Evolutionary conservation across 1,139 yeast genomes (phyloP).

Genomic region (Taiozyma sp.): DNA sequence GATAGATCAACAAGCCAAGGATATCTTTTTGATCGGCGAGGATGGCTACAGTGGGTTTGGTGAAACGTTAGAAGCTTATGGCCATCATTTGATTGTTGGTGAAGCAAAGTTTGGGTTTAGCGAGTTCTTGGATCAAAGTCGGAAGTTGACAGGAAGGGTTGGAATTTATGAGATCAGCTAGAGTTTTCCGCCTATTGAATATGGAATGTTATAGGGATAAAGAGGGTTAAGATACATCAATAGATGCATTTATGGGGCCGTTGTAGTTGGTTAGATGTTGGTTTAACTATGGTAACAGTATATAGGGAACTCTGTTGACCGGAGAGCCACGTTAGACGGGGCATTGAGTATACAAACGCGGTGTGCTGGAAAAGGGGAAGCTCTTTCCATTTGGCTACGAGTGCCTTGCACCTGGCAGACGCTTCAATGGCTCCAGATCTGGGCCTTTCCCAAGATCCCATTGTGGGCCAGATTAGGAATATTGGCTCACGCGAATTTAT

Average conservation of each 20-base stretch:
- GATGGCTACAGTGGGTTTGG: slow-evolving; percentile 40
- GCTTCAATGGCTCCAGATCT: neutral
- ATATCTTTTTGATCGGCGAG: slow-evolving; percentile 22
- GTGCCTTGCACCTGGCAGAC: too few species aligned
- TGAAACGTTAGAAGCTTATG: slow-evolving; percentile 25
- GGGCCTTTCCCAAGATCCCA: neutral
- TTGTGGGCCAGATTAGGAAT: neutral
- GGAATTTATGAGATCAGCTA: slow-evolving; percentile 13
- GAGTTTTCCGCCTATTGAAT: neutral
- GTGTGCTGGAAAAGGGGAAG: too few species aligned
- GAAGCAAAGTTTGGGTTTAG: slow-evolving; percentile 40
- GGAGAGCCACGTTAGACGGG: neutral
- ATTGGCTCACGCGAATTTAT: neutral
- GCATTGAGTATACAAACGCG: neutral
- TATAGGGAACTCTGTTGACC: neutral
- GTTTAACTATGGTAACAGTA: neutral
- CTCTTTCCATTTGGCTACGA: too few species aligned
- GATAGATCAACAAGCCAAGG: slow-evolving; percentile 6
- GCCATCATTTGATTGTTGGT: slow-evolving; percentile 35
- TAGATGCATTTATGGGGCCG: too few species aligned
- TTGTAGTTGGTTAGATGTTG: neutral
- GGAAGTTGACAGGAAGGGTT: slow-evolving; percentile 24
- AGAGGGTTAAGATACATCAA: too few species aligned
- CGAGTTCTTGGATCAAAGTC: slow-evolving; percentile 15
- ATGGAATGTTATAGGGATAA: neutral